Conservation (phyloP, 192 early-diverging fungal species). For the Dispira parvispora region DNA sequence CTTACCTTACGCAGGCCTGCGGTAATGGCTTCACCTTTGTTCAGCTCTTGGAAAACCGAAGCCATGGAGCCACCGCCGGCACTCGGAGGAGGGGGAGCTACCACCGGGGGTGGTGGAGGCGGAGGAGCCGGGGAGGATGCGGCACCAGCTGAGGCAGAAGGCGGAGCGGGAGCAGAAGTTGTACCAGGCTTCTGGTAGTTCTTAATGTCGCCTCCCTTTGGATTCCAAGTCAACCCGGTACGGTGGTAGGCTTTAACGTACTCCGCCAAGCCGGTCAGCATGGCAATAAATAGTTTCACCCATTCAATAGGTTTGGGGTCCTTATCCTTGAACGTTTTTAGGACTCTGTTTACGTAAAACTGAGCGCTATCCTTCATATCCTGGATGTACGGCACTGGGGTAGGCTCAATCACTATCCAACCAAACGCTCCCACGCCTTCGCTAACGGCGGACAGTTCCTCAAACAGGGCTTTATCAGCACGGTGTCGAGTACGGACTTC, state of each 20-base stretch:
- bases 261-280: conserved; percentile 55
- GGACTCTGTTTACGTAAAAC: conserved; percentile 82
- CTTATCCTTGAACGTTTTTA: conserved; percentile 81
- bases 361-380: conserved; percentile 85
- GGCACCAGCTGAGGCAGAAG: conserved; percentile 23
- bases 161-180: conserved; percentile 18
- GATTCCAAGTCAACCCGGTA: conserved; percentile 86
- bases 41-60: conserved; percentile 72
- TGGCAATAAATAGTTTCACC: conserved; percentile 48
- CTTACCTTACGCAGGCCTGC: conserved; percentile 85
- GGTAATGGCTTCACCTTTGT: conserved; percentile 56
- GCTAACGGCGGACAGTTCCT: conserved; percentile 68
- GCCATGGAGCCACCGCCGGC: conserved; percentile 15
- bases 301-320: conserved; percentile 73
- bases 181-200: conserved; percentile 20
- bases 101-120: conserved; percentile 43
- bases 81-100: conserved; percentile 15
- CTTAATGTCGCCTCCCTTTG: conserved; percentile 43
- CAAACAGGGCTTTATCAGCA: conserved; percentile 40
- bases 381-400: conserved; percentile 69
- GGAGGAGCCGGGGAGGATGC: conserved; percentile 25
- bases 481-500: conserved; percentile 67
- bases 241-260: conserved; percentile 85
- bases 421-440: conserved; percentile 84
- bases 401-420: conserved; percentile 80